Evolutionary conservation across 23 red algal species (phyloP), one percentile per base, ranked within the genome.

Genomic region (Gracilaria vermiculophylla): DNA sequence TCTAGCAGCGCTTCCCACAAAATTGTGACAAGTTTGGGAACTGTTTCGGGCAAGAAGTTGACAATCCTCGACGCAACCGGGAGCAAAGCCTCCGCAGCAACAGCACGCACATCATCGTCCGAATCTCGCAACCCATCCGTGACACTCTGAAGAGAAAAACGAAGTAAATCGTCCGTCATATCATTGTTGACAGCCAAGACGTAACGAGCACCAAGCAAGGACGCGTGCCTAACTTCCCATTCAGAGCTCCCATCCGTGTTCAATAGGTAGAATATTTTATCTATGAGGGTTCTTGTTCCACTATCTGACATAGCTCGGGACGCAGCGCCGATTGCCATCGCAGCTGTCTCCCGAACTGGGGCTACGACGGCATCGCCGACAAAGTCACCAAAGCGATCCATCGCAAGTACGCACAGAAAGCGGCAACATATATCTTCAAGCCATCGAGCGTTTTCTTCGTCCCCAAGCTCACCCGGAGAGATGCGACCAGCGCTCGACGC

Each of bases 321-420:
- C 1, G 85, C 57, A 49, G 93, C 86, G 29, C 80, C 97, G 19
- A 99, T 66, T 44, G 89, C 90, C 97, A 96, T 95, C n/a, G 93
- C 82, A 19, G 92, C 97, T 19, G 97, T 90, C 62, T 99, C 97
- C 12, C 88, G 87, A 40, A 99, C 97, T 29, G 97, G 97, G 44
- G 97, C 97, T 1, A 99, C 92, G 13, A 96, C 94, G 42, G 87
- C 80, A 42, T 95, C 91, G 23, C 87, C 92, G 23, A 92, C 94
- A 79, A 91, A 99, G 83, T 99, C 97, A 42, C 92, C 89, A 77
- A 99, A 99, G 7, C 97, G 90, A 53, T 99, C 97, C 71, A 99
- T 88, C 37, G 97, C 92, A 20, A 99, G 85, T 37, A 99, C 90
- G 42, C 92, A 92, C 25, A 95, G 25, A 31, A 99, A 23, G 1